A percentile compares a stretch with the other conserved stretches of the same genome.
These are phyloP conservation scores for Gossypium bickii DNA, from an alignment of 345 rosid species.

Conservation along the genomic window DNA sequence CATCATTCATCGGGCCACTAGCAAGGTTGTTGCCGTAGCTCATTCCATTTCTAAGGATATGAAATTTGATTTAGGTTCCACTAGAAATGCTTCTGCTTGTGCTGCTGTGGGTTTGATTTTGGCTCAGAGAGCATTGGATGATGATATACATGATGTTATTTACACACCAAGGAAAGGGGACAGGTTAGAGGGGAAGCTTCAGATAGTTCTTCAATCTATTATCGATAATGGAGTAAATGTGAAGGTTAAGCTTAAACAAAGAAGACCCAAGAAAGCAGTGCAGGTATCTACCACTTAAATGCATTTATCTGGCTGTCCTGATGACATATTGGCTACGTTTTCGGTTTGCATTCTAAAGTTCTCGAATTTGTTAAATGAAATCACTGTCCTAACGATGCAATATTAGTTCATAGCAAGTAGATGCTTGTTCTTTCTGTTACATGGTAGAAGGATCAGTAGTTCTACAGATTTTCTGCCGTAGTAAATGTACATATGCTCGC, in stretches of 20 bases:
- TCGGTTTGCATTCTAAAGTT: neutral
- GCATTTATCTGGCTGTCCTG: neutral
- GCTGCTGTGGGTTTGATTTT: conserved; percentile 65
- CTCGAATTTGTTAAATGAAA: neutral
- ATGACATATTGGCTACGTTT: neutral
- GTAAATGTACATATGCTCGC: too few species aligned
- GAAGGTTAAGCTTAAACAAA: conserved; percentile 78
- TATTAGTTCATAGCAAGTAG: neutral
- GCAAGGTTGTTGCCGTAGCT: conserved; percentile 83
- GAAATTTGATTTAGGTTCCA: conserved; percentile 73
- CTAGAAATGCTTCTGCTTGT: conserved; percentile 65
- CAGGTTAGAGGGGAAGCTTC: conserved; percentile 69
- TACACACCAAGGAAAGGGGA: conserved; percentile 86
- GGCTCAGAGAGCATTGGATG: conserved; percentile 70
- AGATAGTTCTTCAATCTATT: conserved; percentile 66
- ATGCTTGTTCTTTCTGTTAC: too few species aligned
- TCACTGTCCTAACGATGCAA: neutral
- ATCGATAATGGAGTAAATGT: conserved; percentile 65
- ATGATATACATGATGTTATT: conserved; percentile 64
- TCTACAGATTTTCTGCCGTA: too few species aligned
- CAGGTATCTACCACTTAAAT: conserved; percentile 7
- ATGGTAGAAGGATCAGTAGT: too few species aligned
- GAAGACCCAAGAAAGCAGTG: conserved; percentile 33
- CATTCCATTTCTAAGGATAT: conserved; percentile 87
- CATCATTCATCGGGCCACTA: conserved; percentile 70